phyloP scores from a whole-genome alignment of 768 basidiomycete species.

The Candolleomyces efflorescens region DNA sequence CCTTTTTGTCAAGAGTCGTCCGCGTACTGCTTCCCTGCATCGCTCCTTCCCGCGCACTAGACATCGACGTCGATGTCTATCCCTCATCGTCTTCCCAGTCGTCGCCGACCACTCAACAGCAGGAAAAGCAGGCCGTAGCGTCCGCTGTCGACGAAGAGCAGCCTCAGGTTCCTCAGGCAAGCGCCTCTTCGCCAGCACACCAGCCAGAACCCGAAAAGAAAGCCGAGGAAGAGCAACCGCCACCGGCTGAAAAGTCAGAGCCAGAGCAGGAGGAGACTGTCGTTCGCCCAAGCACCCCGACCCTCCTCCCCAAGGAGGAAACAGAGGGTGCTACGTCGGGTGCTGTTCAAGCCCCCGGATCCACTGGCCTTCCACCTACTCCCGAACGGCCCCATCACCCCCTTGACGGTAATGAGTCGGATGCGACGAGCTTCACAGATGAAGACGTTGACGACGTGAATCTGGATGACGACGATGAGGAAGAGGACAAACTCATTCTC shows the following conservation, averaged over 20 bases:
- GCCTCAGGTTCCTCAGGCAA: not conserved
- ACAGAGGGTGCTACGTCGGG: slow-evolving; percentile 89
- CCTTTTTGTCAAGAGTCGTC: slow-evolving; percentile 57
- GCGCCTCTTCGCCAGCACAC: slow-evolving; percentile 8
- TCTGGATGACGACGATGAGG: slow-evolving; percentile 74
- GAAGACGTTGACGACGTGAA: slow-evolving; percentile 49
- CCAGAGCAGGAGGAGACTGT: slow-evolving; percentile 24
- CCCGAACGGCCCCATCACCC: slow-evolving; percentile 26
- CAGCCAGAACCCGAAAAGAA: slow-evolving; percentile 15
- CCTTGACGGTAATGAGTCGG: slow-evolving; percentile 57
- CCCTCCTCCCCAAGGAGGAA: slow-evolving; percentile 54
- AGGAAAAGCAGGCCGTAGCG: slow-evolving; percentile 13
- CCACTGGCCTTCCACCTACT: slow-evolving; percentile 46
- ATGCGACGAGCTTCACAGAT: slow-evolving; percentile 64
- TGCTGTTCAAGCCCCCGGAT: slow-evolving; percentile 88
- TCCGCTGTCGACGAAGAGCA: not conserved
- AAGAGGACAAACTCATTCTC: slow-evolving; percentile 85
- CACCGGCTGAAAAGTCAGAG: slow-evolving; percentile 5
- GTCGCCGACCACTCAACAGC: slow-evolving; percentile 10
- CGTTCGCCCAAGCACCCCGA: slow-evolving; percentile 33
- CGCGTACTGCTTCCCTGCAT: slow-evolving; percentile 65
- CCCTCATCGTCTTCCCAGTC: slow-evolving; percentile 15
- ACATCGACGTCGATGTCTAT: slow-evolving; percentile 36
- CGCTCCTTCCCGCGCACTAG: slow-evolving; percentile 46
- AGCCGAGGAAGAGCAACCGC: slow-evolving; percentile 10